Conservation (phyloP, 2,329 filamentous ascomycete species). For the Claviceps maximensis region DNA sequence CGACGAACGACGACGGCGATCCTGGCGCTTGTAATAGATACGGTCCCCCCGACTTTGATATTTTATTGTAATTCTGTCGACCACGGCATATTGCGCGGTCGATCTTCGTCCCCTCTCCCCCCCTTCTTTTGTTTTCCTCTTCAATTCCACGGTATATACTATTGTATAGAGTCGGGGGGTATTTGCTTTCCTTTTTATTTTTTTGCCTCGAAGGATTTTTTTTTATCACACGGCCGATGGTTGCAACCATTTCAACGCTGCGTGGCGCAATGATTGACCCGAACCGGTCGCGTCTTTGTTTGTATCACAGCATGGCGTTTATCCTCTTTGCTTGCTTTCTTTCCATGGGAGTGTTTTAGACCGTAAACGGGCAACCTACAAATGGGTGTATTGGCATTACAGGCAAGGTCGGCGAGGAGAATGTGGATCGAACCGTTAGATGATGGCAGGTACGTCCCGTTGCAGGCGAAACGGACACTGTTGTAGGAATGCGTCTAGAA, state of each 20-base stretch:
- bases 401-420: neutral
- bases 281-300: neutral
- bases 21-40: neutral
- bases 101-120: neutral
- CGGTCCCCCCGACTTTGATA: neutral
- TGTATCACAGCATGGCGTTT: constrained; percentile 6
- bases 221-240: too few relatives aligned
- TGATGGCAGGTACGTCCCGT: neutral
- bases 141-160: neutral
- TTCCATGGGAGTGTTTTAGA: neutral
- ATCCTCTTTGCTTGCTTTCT: neutral
- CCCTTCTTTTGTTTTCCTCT: neutral
- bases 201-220: neutral
- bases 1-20: neutral
- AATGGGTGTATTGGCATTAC: neutral
- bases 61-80: constrained; percentile 3
- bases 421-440: neutral
- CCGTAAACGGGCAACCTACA: neutral
- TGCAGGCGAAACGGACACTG: neutral
- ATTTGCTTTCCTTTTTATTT: neutral
- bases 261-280: neutral
- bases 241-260: neutral
- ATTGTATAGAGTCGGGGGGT: neutral
- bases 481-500: neutral
- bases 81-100: neutral